Percentiles rank a stretch among this genome's conserved stretches.
These are phyloP conservation scores for Chytriomyces confervae DNA, from an alignment of 192 early-diverging fungal genomes.

Conservation along the genomic window DNA sequence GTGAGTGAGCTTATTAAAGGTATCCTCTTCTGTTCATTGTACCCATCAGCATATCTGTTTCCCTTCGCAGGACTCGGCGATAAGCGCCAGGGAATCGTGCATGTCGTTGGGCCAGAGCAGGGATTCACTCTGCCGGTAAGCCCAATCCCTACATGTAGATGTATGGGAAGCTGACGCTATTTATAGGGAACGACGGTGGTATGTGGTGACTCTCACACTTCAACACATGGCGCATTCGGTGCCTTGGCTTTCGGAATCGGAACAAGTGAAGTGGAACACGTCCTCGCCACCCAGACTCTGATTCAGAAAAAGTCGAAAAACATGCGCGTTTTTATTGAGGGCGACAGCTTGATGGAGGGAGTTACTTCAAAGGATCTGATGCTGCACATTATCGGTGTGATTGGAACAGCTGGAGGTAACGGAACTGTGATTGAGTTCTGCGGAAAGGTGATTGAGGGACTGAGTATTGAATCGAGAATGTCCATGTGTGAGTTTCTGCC, in stretches of 20 bases:
- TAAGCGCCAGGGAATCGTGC: conserved; percentile 73
- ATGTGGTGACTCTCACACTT: conserved; percentile 76
- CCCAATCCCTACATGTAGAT: neutral
- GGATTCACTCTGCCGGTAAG: conserved; percentile 69
- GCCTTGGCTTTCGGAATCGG: conserved; percentile 77
- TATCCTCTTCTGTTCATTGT: conserved; percentile 43
- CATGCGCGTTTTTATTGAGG: conserved; percentile 66
- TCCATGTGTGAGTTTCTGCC: conserved; percentile 58
- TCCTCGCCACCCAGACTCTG: conserved; percentile 74
- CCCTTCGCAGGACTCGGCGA: conserved; percentile 68
- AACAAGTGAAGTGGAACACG: conserved; percentile 78
- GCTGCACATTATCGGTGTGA: conserved; percentile 71
- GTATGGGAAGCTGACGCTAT: too few relatives aligned
- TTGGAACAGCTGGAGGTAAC: conserved; percentile 75
- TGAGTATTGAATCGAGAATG: conserved; percentile 76
- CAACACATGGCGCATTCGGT: conserved; percentile 77
- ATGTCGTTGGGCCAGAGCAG: conserved; percentile 77
- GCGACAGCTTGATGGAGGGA: conserved; percentile 50
- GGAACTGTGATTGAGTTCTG: conserved; percentile 74
- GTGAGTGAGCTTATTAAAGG: conserved; percentile 11
- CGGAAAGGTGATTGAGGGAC: conserved; percentile 57
- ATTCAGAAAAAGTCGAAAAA: conserved; percentile 73
- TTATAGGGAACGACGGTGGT: conserved; percentile 67
- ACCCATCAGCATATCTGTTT: neutral
- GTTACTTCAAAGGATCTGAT: conserved; percentile 72